These are phyloP conservation scores for Boletus patriciae DNA, from an alignment of 768 basidiomycete genomes.

Conservation along the genomic window DNA sequence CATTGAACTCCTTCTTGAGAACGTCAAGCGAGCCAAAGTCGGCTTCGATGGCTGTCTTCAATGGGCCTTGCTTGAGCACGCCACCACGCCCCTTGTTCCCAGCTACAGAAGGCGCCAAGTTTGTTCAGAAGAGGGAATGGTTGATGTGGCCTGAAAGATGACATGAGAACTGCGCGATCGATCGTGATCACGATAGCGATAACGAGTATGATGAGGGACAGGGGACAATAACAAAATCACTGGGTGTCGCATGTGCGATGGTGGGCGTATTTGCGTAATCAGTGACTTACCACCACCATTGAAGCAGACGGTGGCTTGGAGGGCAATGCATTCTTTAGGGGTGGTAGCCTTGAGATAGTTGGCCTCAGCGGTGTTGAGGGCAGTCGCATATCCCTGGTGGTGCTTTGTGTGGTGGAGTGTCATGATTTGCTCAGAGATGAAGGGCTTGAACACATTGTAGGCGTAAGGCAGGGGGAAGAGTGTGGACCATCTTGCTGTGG, in stretches of 20 bases:
- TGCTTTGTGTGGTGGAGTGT: slow-evolving; percentile 92
- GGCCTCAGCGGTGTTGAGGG: slow-evolving; percentile 86
- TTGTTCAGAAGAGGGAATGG: slow-evolving; percentile 96
- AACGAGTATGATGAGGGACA: slow-evolving; percentile 5
- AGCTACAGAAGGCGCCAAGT: slow-evolving; percentile 66
- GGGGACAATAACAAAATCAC: too few relatives aligned
- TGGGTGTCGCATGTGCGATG: neutral
- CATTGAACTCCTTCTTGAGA: slow-evolving; percentile 80
- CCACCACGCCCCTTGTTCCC: slow-evolving; percentile 63
- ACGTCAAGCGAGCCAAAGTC: slow-evolving; percentile 70
- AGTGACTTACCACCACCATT: slow-evolving; percentile 83
- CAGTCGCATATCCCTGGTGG: slow-evolving; percentile 92
- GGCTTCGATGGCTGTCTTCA: slow-evolving; percentile 62
- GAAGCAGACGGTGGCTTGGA: slow-evolving; percentile 92
- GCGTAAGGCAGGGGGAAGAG: slow-evolving; percentile 73
- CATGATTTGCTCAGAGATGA: slow-evolving; percentile 92
- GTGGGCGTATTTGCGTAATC: neutral
- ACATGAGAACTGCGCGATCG: neutral
- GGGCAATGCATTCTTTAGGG: slow-evolving; percentile 79
- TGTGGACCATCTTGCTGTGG: slow-evolving; percentile 43
- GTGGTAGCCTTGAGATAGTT: slow-evolving; percentile 64
- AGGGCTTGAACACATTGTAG: slow-evolving; percentile 92
- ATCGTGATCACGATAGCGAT: slow-evolving; percentile 15
- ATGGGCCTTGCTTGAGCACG: slow-evolving; percentile 55
- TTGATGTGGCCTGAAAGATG: slow-evolving; percentile 72